Evolutionary conservation across 2,329 filamentous ascomycete genomes (phyloP).

Genomic region (Cadophora sp.): DNA sequence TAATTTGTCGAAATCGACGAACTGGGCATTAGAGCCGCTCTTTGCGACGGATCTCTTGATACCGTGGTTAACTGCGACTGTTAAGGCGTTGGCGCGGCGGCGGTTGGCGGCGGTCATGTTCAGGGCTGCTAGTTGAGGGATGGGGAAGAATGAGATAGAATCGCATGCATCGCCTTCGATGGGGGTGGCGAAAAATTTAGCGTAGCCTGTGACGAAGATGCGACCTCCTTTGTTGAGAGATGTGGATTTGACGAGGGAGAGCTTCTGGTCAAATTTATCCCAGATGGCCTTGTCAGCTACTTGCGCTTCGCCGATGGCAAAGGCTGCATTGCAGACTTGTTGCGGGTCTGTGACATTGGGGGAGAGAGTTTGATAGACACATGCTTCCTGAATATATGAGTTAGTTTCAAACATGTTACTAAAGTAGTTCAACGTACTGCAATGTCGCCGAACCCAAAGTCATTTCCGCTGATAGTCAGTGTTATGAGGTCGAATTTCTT

Average conservation of each 20-base stretch:
- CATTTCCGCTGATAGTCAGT: slow-evolving; percentile 11
- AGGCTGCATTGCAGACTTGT: slow-evolving; percentile 6
- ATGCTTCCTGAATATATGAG: neutral
- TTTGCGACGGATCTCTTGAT: slow-evolving; percentile 2
- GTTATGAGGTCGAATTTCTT: slow-evolving; percentile 19
- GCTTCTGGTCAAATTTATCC: slow-evolving; percentile 8
- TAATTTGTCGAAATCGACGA: slow-evolving; percentile 14
- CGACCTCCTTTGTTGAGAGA: slow-evolving; percentile 1
- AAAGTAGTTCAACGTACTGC: neutral
- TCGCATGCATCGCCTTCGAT: slow-evolving; percentile 15
- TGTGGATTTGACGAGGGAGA: slow-evolving; percentile 11
- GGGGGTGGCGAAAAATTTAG: slow-evolving; percentile 8
- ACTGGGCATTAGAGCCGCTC: neutral
- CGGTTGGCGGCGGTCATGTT: slow-evolving; percentile 11
- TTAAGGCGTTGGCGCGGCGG: neutral
- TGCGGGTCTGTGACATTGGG: slow-evolving; percentile 9
- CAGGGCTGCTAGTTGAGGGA: slow-evolving; percentile 8
- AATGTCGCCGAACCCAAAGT: slow-evolving; percentile 13
- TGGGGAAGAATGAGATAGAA: slow-evolving; percentile 15
- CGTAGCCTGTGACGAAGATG: slow-evolving; percentile 16
- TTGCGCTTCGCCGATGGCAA: neutral
- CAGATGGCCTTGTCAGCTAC: neutral
- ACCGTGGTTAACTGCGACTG: neutral
- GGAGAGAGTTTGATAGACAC: slow-evolving; percentile 8
- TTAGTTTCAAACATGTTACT: neutral